Percentiles rank a stretch among this genome's conserved stretches.
Evolutionary conservation across 805 yeast species (phyloP).

Genomic region (Ogataea paraovalis): DNA sequence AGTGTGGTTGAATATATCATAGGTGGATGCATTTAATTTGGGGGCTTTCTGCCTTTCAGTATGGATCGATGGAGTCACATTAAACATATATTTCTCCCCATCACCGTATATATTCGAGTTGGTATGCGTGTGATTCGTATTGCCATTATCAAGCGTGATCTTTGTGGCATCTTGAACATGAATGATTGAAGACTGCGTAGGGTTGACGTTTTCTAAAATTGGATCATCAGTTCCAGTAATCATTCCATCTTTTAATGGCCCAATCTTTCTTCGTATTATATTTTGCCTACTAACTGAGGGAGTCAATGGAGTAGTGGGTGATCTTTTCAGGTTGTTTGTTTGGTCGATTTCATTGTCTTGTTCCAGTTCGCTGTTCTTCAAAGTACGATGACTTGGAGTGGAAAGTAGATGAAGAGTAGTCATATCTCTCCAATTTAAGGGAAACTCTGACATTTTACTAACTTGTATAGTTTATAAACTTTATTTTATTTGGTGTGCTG

Average conservation of each 20-base stretch:
- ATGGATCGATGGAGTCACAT: background rate
- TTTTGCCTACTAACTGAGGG: constrained; percentile 26
- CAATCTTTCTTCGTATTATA: constrained; percentile 23
- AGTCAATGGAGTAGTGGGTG: constrained; percentile 32
- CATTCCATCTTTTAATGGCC: constrained; percentile 1
- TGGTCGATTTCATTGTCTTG: background rate
- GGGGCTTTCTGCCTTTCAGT: background rate
- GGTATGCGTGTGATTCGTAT: background rate
- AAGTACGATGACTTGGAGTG: background rate
- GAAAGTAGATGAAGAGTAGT: background rate
- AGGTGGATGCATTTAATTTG: background rate
- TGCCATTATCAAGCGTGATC: background rate
- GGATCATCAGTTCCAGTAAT: background rate
- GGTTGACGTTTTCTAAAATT: constrained; percentile 1
- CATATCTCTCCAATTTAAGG: background rate
- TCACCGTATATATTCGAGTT: constrained; percentile 1
- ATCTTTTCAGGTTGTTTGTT: constrained; percentile 19
- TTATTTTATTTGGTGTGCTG: no score
- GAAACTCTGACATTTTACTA: background rate
- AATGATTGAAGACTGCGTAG: constrained; percentile 3
- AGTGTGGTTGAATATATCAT: constrained; percentile 4
- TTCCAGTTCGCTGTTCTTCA: background rate
- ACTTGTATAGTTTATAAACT: no score
- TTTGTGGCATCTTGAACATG: constrained; percentile 1
- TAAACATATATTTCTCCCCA: constrained; percentile 3